Conservation (phyloP, 257 asterid species). For the Primulina huaijiensis region DNA sequence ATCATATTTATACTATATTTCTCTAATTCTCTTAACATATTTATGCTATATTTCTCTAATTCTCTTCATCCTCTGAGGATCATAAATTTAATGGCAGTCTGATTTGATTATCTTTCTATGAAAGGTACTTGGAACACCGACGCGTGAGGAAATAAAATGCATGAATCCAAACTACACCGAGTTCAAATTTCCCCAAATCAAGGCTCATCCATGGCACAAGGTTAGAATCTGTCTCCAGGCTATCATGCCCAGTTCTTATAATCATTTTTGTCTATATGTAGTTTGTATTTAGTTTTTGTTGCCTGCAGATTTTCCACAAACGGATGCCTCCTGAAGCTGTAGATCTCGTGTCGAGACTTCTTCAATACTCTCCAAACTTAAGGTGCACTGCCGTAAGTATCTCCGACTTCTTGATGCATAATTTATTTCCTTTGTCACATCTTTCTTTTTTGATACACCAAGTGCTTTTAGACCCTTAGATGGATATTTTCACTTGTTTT, state of each 20-base stretch:
- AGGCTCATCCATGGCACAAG: slow-evolving; percentile 96
- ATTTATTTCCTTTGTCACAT: not conserved
- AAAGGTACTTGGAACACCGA: slow-evolving; percentile 84
- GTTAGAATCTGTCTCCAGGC: slow-evolving; percentile 26
- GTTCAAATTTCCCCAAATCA: slow-evolving; percentile 83
- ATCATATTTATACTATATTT: not conserved
- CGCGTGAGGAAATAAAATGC: slow-evolving; percentile 83
- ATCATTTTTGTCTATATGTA: slow-evolving; percentile 3
- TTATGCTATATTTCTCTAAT: not conserved
- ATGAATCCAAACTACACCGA: slow-evolving; percentile 90
- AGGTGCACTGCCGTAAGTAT: slow-evolving; percentile 81
- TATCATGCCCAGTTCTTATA: not conserved
- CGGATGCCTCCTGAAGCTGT: slow-evolving; percentile 87
- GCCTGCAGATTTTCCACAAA: slow-evolving; percentile 69
- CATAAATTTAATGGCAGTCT: not conserved
- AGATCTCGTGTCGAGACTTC: slow-evolving; percentile 83
- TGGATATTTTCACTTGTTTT: slow-evolving; percentile 1
- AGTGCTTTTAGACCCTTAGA: not conserved
- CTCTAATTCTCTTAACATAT: not conserved
- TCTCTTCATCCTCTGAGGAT: slow-evolving; percentile 5
- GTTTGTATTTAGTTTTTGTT: slow-evolving; percentile 2
- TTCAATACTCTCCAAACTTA: slow-evolving; percentile 83
- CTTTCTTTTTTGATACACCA: not conserved
- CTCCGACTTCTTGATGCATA: slow-evolving; percentile 6
- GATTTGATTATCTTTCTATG: slow-evolving; percentile 6